Evolutionary conservation across 148 eudicot genomes (phyloP), one percentile per base, ranked within the genome.

Genomic region (Cornus florida): DNA sequence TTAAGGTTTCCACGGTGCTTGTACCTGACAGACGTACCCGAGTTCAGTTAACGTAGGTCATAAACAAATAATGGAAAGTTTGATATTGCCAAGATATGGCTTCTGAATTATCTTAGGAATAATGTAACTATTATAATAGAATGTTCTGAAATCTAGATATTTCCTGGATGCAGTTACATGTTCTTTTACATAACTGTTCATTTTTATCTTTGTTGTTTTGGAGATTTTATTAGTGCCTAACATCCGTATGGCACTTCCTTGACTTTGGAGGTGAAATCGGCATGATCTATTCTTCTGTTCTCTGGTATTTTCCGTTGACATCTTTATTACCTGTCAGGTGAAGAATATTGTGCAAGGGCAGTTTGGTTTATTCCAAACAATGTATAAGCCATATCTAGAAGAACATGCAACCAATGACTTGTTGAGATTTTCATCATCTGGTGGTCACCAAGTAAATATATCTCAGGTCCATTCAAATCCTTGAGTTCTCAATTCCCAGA

Each of bases 311-410:
- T n/a, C n/a, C n/a, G n/a, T n/a, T n/a, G n/a, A n/a, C n/a, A n/a
- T n/a, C n/a, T n/a, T n/a, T n/a, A n/a, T n/a, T n/a, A 50, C 76
- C 64, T 79, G 74, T 71, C 87, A 95, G 98, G 99, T 93, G 74
- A 92, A 77, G 82, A 96, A 96, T 83, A 96, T 96, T 79, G 98
- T 96, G 22, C 90, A 85, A 70, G 98, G 95, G 69, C 99, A 96
- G 82, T 93, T 86, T 81, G 82, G 87, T 74, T 85, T 91, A 74
- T 96, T 94, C 80, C 90, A 87, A 39, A 78, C 77, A 78, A 90
- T 92, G 91, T 96, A 96, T 71, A 87, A 83, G 84, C 97, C 99
- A 39, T 68, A 88, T n/a, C n/a, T n/a, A n/a, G n/a, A n/a, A n/a
- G n/a, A n/a, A n/a, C n/a, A n/a, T n/a, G n/a, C n/a, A n/a, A n/a